phyloP scores from a whole-genome alignment of 345 rosid species.

The Draba incana region DNA sequence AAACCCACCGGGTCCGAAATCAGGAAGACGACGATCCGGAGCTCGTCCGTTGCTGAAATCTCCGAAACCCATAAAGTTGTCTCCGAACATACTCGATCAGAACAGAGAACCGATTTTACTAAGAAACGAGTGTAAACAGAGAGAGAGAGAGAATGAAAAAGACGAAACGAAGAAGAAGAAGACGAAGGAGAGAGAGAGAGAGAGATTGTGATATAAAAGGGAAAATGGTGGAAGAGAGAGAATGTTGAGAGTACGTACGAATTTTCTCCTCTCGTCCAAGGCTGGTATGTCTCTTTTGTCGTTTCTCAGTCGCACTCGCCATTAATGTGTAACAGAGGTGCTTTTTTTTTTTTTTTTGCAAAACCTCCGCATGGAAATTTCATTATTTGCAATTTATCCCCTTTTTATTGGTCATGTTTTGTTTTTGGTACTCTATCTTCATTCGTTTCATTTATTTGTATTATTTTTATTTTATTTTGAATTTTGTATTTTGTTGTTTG shows the following conservation, averaged over 20 bases:
- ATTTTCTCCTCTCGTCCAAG: neutral
- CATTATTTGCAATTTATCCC: too few species aligned
- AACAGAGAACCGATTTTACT: neutral
- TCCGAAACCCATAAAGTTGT: slow-evolving; percentile 39
- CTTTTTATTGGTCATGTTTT: too few species aligned
- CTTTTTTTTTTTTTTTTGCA: too few species aligned
- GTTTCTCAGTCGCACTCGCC: slow-evolving; percentile 26
- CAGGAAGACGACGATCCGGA: slow-evolving; percentile 38
- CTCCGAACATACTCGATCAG: slow-evolving; percentile 35
- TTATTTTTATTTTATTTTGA: too few species aligned
- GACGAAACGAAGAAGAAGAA: neutral
- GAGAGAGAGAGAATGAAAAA: neutral
- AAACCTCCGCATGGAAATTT: too few species aligned
- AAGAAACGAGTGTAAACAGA: too few species aligned
- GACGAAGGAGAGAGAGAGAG: slow-evolving; percentile 9
- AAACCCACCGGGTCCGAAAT: slow-evolving; percentile 31
- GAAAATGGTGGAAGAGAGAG: slow-evolving; percentile 18
- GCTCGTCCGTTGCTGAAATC: slow-evolving; percentile 37
- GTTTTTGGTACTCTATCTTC: too few species aligned
- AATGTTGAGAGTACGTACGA: slow-evolving; percentile 25
- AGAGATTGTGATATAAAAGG: slow-evolving; percentile 15
- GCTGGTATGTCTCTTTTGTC: slow-evolving; percentile 35
- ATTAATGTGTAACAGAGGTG: slow-evolving; percentile 16
- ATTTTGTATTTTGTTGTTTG: too few species aligned
- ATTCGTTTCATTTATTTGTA: too few species aligned